Conservation (phyloP, 345 rosid genomes). For the Tarenaya hassleriana region DNA sequence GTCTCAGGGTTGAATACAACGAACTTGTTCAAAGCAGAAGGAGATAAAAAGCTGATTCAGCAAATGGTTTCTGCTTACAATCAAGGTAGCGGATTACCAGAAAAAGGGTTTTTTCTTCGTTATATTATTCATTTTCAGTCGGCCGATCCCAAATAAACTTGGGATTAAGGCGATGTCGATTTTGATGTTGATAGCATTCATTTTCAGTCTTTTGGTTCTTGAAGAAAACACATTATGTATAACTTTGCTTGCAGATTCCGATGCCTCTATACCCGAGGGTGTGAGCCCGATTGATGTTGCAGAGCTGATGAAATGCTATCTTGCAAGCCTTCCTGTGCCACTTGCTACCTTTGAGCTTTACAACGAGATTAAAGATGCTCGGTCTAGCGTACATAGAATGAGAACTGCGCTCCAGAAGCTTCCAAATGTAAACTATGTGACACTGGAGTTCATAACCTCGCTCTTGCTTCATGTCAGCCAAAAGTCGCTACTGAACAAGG, state of each 20-base stretch:
- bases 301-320: conserved; percentile 66
- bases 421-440: conserved; percentile 76
- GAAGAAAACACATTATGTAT: background rate
- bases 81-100: conserved; percentile 43
- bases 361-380: conserved; percentile 62
- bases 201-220: background rate
- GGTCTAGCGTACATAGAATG: conserved; percentile 58
- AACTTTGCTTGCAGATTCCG: conserved; percentile 45
- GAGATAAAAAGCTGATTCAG: conserved; percentile 60
- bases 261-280: conserved; percentile 70
- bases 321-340: conserved; percentile 92
- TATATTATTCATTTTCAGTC: background rate
- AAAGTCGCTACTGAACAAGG: conserved; percentile 84
- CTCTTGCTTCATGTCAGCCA: conserved; percentile 72
- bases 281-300: conserved; percentile 68
- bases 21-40: conserved; percentile 70
- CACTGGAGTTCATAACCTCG: conserved; percentile 80
- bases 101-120: conserved; percentile 15
- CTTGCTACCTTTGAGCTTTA: conserved; percentile 77
- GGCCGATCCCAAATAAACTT: too few relatives aligned
- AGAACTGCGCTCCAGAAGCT: conserved; percentile 74
- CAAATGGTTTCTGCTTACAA: conserved; percentile 75
- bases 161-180: too few relatives aligned
- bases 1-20: conserved; percentile 61
- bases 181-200: too few relatives aligned